Conservation (phyloP, 139 green algal species). For the Chlorella sp. region DNA sequence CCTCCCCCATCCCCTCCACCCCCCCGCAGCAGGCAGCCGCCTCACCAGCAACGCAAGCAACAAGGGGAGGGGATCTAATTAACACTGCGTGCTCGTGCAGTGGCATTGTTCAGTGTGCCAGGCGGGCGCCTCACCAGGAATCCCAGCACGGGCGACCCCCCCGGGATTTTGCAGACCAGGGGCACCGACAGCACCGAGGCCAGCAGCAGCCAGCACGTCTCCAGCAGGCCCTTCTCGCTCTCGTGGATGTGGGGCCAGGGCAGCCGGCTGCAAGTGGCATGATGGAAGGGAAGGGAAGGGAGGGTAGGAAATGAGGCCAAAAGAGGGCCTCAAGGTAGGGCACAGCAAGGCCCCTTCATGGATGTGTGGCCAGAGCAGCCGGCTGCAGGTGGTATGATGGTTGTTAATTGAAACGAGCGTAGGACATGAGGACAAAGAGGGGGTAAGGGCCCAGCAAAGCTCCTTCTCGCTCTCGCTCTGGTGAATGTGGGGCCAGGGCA, state of each 20-base stretch:
- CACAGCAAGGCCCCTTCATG: too few relatives aligned
- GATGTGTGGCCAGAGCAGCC: too few relatives aligned
- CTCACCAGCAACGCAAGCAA: too few relatives aligned
- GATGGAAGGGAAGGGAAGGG: too few relatives aligned
- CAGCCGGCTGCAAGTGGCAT: conserved; percentile 8
- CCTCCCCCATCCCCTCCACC: too few relatives aligned
- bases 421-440: too few relatives aligned
- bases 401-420: too few relatives aligned
- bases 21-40: neutral
- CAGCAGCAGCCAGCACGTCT: conserved; percentile 91
- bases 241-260: conserved; percentile 64
- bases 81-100: too few relatives aligned
- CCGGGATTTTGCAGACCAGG: conserved; percentile 90
- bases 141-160: conserved; percentile 93
- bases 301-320: neutral
- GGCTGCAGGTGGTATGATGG: too few relatives aligned
- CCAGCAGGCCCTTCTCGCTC: conserved; percentile 79
- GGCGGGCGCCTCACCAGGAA: conserved; percentile 90
- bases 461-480: conserved; percentile 75
- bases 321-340: neutral
- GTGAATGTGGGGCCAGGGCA: conserved; percentile 59
- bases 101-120: too few relatives aligned
- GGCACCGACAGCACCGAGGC: conserved; percentile 86
- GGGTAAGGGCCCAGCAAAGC: too few relatives aligned
- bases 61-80: too few relatives aligned